These are phyloP conservation scores for Diospyros kaki DNA, from an alignment of 148 eudicot species.

Conservation along the genomic window DNA sequence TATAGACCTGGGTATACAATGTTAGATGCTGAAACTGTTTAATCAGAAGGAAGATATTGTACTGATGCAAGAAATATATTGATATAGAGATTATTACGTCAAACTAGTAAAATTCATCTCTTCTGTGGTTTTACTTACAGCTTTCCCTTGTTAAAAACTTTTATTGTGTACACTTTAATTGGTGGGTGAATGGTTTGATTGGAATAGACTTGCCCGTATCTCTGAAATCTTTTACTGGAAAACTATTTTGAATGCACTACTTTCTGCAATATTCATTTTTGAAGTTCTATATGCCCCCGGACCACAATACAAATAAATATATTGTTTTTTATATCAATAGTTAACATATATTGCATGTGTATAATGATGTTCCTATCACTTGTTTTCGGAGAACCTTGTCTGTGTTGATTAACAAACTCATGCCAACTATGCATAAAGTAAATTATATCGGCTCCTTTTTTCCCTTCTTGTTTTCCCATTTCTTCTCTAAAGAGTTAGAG, in stretches of 20 bases:
- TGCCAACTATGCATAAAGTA: neutral
- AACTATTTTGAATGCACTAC: neutral
- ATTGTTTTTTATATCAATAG: neutral
- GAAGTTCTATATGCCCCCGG: neutral
- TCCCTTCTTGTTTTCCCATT: neutral
- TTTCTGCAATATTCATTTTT: neutral
- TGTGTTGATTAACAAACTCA: neutral
- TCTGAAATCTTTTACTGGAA: no score
- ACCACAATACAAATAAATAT: neutral
- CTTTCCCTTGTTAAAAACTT: neutral
- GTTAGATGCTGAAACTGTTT: constrained; percentile 8
- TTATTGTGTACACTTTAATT: neutral
- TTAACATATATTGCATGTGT: neutral
- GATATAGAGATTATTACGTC: neutral
- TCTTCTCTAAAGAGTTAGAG: neutral
- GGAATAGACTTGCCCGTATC: no score
- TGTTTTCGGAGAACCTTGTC: constrained; percentile 1
- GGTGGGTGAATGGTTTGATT: no score
- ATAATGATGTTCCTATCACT: neutral
- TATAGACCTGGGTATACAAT: neutral
- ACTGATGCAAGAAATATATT: neutral
- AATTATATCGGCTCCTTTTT: neutral
- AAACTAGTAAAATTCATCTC: neutral
- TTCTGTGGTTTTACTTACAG: neutral
- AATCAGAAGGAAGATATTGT: neutral